Conservation (phyloP, 2,329 filamentous ascomycete genomes). For the Passalora sequoiae region DNA sequence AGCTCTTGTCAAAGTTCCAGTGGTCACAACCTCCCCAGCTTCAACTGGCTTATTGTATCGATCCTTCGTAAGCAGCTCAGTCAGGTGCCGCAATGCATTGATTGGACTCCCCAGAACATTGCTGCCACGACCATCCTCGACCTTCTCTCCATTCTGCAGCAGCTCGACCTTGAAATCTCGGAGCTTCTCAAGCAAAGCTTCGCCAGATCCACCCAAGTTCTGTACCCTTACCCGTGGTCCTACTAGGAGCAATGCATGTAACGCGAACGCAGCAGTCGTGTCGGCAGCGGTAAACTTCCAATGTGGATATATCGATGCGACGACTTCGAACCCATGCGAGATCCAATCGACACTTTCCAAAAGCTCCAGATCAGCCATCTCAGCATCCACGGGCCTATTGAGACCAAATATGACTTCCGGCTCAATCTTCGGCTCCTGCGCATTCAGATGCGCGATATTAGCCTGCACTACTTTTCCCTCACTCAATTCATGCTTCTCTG, state of each 20-base stretch:
- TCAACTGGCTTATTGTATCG: conserved; percentile 18
- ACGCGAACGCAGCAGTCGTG: conserved; percentile 20
- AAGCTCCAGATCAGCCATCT: conserved; percentile 20
- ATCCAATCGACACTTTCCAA: conserved; percentile 19
- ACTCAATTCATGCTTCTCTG: conserved; percentile 11
- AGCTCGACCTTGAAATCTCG: conserved; percentile 19
- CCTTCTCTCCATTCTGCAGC: conserved; percentile 13
- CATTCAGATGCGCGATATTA: conserved; percentile 17
- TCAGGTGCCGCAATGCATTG: conserved; percentile 16
- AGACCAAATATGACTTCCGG: conserved; percentile 21
- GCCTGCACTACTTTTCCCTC: conserved; percentile 19
- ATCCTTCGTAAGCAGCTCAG: conserved; percentile 20
- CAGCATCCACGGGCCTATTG: conserved; percentile 9
- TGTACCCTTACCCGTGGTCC: conserved; percentile 13
- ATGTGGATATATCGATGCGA: conserved; percentile 19
- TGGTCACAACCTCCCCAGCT: conserved; percentile 19
- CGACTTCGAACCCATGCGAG: conserved; percentile 20
- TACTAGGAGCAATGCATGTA: conserved; percentile 21
- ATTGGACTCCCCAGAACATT: conserved; percentile 23
- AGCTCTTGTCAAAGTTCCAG: conserved; percentile 21
- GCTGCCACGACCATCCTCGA: conserved; percentile 14
- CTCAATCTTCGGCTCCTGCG: conserved; percentile 22
- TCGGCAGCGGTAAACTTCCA: conserved; percentile 24
- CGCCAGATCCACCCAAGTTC: conserved; percentile 1
- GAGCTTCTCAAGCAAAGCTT: conserved; percentile 15